Percentiles rank a stretch among this genome's conserved stretches.
Conservation (phyloP, 2,329 filamentous ascomycete species). For the Fusarium sp. region DNA sequence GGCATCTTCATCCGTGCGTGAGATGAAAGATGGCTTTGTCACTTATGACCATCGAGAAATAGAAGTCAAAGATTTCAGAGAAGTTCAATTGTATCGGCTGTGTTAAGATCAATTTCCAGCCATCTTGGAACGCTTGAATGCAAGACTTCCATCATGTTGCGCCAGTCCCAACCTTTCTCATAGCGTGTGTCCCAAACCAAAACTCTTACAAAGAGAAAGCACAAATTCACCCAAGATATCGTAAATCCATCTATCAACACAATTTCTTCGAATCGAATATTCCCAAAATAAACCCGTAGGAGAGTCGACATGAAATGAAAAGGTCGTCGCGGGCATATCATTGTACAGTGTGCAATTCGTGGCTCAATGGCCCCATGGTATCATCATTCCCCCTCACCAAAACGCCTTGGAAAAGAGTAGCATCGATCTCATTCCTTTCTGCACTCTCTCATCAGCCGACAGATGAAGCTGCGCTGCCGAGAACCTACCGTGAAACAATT, state of each 20-base stretch:
- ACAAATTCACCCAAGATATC: background rate
- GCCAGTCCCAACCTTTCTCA: background rate
- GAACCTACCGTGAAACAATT: slow-evolving; percentile 19
- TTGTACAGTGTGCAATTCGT: slow-evolving; percentile 6
- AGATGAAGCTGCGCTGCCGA: slow-evolving; percentile 1
- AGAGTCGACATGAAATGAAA: background rate
- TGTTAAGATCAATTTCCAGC: background rate
- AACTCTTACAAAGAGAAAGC: background rate
- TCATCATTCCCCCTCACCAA: background rate
- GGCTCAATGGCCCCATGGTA: background rate
- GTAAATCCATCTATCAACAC: slow-evolving; percentile 2
- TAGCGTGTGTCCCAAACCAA: background rate
- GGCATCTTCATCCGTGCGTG: background rate
- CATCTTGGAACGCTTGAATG: background rate
- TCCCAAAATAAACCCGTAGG: background rate
- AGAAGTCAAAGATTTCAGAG: background rate
- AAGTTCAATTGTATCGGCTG: background rate
- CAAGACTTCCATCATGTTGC: background rate
- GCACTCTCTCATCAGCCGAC: slow-evolving; percentile 26
- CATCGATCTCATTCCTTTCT: slow-evolving; percentile 21
- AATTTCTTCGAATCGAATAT: background rate
- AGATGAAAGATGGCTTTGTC: background rate
- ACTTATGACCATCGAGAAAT: background rate
- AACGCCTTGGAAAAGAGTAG: slow-evolving; percentile 14
- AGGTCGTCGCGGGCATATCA: background rate